Evolutionary conservation across 257 asterid genomes (phyloP), one percentile per base, ranked within the genome.

Genomic region (Solanum etuberosum): DNA sequence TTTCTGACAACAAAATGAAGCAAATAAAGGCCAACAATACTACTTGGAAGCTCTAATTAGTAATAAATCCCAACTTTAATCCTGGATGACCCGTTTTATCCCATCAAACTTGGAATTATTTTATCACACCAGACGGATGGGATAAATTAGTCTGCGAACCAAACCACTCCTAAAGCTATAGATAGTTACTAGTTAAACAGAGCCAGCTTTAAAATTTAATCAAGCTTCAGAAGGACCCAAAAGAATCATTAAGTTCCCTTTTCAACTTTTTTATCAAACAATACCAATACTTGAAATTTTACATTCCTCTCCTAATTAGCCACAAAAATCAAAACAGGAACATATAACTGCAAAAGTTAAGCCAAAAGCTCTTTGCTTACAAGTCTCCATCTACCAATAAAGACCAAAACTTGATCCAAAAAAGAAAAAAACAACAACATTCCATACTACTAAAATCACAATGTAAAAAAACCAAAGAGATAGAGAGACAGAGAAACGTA

Each of bases 401-500:
- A 77, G n/a, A 77, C 12, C 83, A 25, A 77, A 25, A 42, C 54
- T 38, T 77, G 35, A 77, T n/a, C 61, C 61, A 40, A 77, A 76
- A 40, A 7, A 14, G 4, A 6, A 4, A 37, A 11, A 7, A 0
- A 37, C 9, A 37, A 71, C 2, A 72, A 34, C 43, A 73, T 72
- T 34, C 80, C 27, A 34, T 72, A 2, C 46, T 76, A 21, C 83
- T 40, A n/a, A 12, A 38, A 68, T 25, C 83, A 42, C 23, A 77
- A 77, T 40, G 83, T 77, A 77, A 1, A 23, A 37, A 23, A 3
- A 29, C 6, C 21, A 42, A 27, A 29, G 2, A 9, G 38, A 80
- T 1, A 25, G 1, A 46, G 27, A 59, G 31, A 84, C 32, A 38
- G 48, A 48, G 51, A 87, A 51, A 90, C 94, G 68, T 88, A 94